These are phyloP conservation scores for Solanum infundibuliforme DNA, from an alignment of 257 asterid species.

Conservation along the genomic window DNA sequence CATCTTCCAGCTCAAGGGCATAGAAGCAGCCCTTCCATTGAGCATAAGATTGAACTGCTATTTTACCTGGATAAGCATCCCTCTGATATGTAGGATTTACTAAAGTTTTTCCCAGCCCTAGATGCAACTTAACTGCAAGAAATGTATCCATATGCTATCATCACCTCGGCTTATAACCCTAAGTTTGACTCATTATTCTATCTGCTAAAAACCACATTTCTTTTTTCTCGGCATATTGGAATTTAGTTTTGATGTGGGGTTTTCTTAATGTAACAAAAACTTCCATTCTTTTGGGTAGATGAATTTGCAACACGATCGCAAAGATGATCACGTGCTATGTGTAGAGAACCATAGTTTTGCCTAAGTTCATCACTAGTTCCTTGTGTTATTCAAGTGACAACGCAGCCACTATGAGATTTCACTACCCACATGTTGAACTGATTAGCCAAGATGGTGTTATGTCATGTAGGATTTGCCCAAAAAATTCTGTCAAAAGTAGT, in stretches of 20 bases:
- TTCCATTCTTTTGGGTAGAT: background rate
- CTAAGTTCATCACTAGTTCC: background rate
- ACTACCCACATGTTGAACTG: background rate
- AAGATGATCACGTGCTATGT: background rate
- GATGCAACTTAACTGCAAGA: background rate
- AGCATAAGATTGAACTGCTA: background rate
- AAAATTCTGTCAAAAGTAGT: background rate
- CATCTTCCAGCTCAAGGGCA: background rate
- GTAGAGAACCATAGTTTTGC: background rate
- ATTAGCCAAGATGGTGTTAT: background rate
- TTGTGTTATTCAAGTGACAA: background rate
- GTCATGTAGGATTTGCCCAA: background rate
- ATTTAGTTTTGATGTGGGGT: background rate
- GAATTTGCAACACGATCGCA: background rate
- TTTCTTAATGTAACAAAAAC: background rate
- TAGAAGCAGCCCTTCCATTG: background rate
- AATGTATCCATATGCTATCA: background rate
- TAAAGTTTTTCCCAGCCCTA: background rate
- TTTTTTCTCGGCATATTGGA: background rate
- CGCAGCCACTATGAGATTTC: background rate
- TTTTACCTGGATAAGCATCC: background rate
- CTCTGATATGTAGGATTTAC: background rate
- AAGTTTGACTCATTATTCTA: background rate
- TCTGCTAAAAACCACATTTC: background rate
- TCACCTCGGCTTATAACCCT: background rate